A percentile compares a stretch with the other conserved stretches of the same genome.
Evolutionary conservation across 2,329 filamentous ascomycete genomes (phyloP).

Genomic region (Pseudogymnoascus sp.): DNA sequence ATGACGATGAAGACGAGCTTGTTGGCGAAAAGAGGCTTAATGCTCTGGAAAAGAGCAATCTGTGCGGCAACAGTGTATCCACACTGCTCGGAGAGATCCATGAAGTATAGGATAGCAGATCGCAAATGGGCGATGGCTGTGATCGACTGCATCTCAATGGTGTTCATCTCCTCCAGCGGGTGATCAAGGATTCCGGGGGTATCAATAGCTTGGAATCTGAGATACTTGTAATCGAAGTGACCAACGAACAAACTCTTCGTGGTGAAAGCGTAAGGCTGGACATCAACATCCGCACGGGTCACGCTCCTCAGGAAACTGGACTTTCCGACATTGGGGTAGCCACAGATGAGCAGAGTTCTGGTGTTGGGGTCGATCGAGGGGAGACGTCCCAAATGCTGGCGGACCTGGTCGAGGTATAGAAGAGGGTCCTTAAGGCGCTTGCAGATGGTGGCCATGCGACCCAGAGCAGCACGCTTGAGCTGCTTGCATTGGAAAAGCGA

Average conservation of each 20-base stretch:
- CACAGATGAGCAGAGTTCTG: conserved; percentile 88
- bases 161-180: conserved; percentile 98
- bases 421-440: conserved; percentile 91
- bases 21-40: conserved; percentile 94
- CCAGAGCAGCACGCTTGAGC: conserved; percentile 89
- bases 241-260: conserved; percentile 96
- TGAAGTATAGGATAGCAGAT: conserved; percentile 94
- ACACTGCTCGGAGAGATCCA: conserved; percentile 95
- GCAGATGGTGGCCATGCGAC: conserved; percentile 96
- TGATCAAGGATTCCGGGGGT: conserved; percentile 98
- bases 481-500: conserved; percentile 98
- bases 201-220: conserved; percentile 87
- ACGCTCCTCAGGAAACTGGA: conserved; percentile 90
- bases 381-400: conserved; percentile 93
- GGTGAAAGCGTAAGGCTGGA: conserved; percentile 97
- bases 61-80: conserved; percentile 90
- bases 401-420: conserved; percentile 90
- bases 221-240: conserved; percentile 95
- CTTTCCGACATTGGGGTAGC: conserved; percentile 97
- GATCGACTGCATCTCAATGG: conserved; percentile 98
- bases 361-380: conserved; percentile 98
- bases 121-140: conserved; percentile 95
- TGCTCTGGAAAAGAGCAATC: conserved; percentile 90
- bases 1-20: conserved; percentile 94
- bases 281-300: conserved; percentile 89